Evolutionary conservation across 768 basidiomycete genomes (phyloP).

Genomic region (Pleurotus tuber-regium): DNA sequence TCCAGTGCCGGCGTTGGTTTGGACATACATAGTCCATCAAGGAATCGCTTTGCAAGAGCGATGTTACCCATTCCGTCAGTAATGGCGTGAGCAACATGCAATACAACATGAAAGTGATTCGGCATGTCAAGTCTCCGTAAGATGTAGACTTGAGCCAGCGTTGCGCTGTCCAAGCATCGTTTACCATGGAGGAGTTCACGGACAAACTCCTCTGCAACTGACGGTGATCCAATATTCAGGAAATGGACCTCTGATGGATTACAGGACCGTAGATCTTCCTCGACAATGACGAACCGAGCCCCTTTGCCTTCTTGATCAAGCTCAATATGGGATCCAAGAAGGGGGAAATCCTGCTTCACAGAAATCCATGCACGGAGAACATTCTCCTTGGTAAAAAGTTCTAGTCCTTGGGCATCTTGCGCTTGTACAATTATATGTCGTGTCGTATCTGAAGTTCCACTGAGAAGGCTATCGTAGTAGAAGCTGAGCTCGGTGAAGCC

Average conservation of each 20-base stretch:
- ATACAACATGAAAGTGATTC: slow-evolving; percentile 37
- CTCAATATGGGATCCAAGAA: slow-evolving; percentile 42
- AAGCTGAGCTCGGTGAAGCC: slow-evolving; percentile 38
- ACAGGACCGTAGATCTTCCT: slow-evolving; percentile 29
- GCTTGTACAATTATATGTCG: slow-evolving; percentile 31
- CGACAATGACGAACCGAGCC: slow-evolving; percentile 41
- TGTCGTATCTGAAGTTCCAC: slow-evolving; percentile 43
- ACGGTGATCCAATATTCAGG: slow-evolving; percentile 26
- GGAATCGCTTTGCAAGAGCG: slow-evolving; percentile 40
- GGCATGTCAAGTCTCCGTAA: slow-evolving; percentile 35
- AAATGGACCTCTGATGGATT: slow-evolving; percentile 38
- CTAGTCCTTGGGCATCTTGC: slow-evolving; percentile 14
- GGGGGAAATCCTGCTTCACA: slow-evolving; percentile 47
- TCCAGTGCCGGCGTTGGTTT: slow-evolving; percentile 13
- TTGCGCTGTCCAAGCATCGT: slow-evolving; percentile 24
- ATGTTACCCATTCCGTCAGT: slow-evolving; percentile 46
- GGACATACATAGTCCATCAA: slow-evolving; percentile 36
- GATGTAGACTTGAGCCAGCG: slow-evolving; percentile 39
- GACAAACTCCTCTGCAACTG: slow-evolving; percentile 30
- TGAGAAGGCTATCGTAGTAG: slow-evolving; percentile 39
- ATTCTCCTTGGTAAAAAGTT: slow-evolving; percentile 25
- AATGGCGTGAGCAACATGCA: slow-evolving; percentile 46
- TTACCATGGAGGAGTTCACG: slow-evolving; percentile 29
- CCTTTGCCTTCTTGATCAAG: slow-evolving; percentile 23
- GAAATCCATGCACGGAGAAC: slow-evolving; percentile 41